These are phyloP conservation scores for Camelina sativa DNA, from an alignment of 345 rosid genomes.

Conservation along the genomic window DNA sequence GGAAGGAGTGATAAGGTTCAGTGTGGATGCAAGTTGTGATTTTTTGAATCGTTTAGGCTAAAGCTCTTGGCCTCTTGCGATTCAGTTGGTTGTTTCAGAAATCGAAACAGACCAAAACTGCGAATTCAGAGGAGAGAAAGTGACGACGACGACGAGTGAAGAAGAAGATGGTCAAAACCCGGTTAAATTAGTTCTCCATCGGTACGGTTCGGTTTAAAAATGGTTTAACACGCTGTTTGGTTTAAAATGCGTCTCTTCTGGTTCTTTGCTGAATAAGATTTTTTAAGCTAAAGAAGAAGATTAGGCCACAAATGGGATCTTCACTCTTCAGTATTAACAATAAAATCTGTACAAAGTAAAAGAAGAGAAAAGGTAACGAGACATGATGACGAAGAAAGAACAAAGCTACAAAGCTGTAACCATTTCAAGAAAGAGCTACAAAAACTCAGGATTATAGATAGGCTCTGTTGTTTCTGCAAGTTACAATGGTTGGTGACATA, in stretches of 20 bases:
- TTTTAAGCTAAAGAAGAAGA: background rate
- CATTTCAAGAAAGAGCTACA: slow-evolving; percentile 10
- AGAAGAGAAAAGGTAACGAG: background rate
- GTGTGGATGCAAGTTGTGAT: background rate
- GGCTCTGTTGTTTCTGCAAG: slow-evolving; percentile 17
- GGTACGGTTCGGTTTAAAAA: background rate
- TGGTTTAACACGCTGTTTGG: background rate
- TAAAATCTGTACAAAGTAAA: slow-evolving; percentile 33
- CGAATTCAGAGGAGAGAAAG: too few species aligned
- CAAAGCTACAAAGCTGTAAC: slow-evolving; percentile 2
- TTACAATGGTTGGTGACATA: slow-evolving; percentile 30
- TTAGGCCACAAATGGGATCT: background rate
- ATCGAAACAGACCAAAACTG: background rate
- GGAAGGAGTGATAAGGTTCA: background rate
- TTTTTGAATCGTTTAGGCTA: background rate
- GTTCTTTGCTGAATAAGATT: too few species aligned
- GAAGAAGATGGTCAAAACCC: slow-evolving; percentile 1
- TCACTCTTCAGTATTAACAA: background rate
- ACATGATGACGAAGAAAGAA: slow-evolving; percentile 17
- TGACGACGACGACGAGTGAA: background rate
- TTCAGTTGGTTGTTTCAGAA: background rate
- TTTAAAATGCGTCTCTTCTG: too few species aligned
- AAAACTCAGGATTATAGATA: background rate
- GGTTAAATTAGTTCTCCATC: slow-evolving; percentile 12
- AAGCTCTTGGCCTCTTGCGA: background rate